Conservation (phyloP, 2,329 filamentous ascomycete species). For the Monosporascus sp. region DNA sequence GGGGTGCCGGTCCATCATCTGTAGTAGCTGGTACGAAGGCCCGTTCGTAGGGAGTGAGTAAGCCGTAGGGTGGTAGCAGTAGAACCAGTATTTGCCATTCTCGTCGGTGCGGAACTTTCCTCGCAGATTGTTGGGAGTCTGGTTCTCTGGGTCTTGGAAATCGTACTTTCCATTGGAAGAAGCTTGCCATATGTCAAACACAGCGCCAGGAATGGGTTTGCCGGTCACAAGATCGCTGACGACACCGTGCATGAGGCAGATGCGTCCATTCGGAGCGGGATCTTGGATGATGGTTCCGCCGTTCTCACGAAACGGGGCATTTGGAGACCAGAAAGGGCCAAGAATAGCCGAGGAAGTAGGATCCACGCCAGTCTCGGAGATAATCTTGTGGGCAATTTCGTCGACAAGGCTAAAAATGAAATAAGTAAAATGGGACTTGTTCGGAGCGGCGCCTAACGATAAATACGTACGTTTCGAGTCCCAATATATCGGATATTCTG, state of each 20-base stretch:
- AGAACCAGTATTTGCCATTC: constrained; percentile 66
- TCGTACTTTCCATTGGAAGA: constrained; percentile 72
- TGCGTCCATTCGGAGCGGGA: constrained; percentile 49
- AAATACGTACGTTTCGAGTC: constrained; percentile 60
- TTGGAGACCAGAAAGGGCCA: constrained; percentile 72
- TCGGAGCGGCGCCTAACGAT: constrained; percentile 1
- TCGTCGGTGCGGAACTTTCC: constrained; percentile 69
- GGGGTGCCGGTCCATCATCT: constrained; percentile 42
- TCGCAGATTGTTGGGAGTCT: constrained; percentile 67
- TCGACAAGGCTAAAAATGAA: constrained; percentile 48
- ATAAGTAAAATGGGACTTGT: not conserved
- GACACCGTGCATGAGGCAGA: constrained; percentile 63
- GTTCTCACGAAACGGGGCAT: constrained; percentile 65
- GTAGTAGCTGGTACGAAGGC: constrained; percentile 35
- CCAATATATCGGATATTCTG: constrained; percentile 67
- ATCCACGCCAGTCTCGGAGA: constrained; percentile 53
- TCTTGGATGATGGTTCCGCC: constrained; percentile 63
- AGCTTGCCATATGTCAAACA: constrained; percentile 76
- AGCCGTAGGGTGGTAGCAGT: constrained; percentile 69
- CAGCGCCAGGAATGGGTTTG: constrained; percentile 59
- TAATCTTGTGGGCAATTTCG: constrained; percentile 59
- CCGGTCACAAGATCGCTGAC: constrained; percentile 39
- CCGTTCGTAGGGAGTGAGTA: constrained; percentile 66
- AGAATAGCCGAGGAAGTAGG: constrained; percentile 74
- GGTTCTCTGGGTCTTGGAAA: constrained; percentile 67